Evolutionary conservation across 176 grass and related monocot genomes (phyloP).

Genomic region (Juncus effusus): DNA sequence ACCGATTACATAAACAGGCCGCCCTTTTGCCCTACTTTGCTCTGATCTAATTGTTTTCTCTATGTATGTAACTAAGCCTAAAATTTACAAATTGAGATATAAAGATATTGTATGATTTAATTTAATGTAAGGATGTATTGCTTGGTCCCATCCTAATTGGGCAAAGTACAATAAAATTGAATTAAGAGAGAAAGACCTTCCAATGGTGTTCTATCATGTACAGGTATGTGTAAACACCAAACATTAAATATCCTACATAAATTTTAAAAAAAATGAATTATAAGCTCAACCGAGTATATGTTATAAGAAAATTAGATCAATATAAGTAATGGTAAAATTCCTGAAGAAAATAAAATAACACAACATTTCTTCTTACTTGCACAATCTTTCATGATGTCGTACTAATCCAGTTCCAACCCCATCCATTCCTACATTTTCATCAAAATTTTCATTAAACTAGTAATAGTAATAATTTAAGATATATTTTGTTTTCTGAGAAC

Average conservation of each 20-base stretch:
- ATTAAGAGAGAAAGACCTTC: constrained; percentile 38
- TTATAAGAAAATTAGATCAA: no score
- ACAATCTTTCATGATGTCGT: constrained; percentile 61
- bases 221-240: constrained; percentile 91
- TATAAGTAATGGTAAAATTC: background rate
- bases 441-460: background rate
- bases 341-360: background rate
- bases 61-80: constrained; percentile 66
- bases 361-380: constrained; percentile 44
- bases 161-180: no score
- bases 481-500: background rate
- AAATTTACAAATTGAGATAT: background rate
- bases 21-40: constrained; percentile 27
- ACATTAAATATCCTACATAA: constrained; percentile 72
- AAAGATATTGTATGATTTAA: background rate
- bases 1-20: constrained; percentile 72
- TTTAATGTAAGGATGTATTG: background rate
- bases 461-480: constrained; percentile 1
- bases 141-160: background rate
- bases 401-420: constrained; percentile 78
- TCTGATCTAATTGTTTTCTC: constrained; percentile 66
- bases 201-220: constrained; percentile 66
- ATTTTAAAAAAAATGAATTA: background rate
- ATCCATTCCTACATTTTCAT: constrained; percentile 54
- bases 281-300: background rate